Conservation (phyloP, 257 asterid genomes). For the Hygrophila difformis region DNA sequence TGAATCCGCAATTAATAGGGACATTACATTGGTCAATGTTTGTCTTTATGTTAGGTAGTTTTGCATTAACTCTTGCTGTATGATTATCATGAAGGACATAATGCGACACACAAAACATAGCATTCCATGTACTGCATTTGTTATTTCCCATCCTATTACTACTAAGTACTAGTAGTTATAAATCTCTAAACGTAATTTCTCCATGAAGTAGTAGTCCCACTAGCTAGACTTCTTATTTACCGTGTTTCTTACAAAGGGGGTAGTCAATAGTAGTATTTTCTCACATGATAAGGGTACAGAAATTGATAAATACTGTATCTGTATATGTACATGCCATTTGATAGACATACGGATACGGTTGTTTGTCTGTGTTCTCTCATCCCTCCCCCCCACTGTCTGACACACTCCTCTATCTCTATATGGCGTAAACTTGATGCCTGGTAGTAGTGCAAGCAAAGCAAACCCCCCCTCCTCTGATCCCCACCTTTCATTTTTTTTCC, state of each 20-base stretch:
- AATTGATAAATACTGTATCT: too few relatives aligned
- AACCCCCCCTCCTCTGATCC: constrained; percentile 29
- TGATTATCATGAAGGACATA: constrained; percentile 35
- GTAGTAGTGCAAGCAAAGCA: constrained; percentile 93
- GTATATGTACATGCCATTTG: too few relatives aligned
- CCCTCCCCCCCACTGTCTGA: constrained; percentile 41
- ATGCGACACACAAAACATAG: constrained; percentile 24
- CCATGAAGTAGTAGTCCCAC: too few relatives aligned
- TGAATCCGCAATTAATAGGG: too few relatives aligned
- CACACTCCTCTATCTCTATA: constrained; percentile 38
- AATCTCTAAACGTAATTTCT: too few relatives aligned
- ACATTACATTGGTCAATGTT: constrained; percentile 25
- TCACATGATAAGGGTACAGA: too few relatives aligned
- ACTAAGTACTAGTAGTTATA: too few relatives aligned
- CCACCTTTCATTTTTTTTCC: constrained; percentile 16
- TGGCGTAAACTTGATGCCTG: constrained; percentile 89
- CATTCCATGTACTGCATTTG: neutral
- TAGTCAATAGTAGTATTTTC: too few relatives aligned
- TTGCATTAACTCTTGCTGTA: constrained; percentile 34
- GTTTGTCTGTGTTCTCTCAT: constrained; percentile 12
- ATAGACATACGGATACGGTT: too few relatives aligned
- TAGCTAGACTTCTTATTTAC: too few relatives aligned
- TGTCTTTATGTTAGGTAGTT: constrained; percentile 27
- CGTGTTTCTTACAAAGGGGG: too few relatives aligned
- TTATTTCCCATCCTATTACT: constrained; percentile 3